A percentile compares a stretch with the other conserved stretches of the same genome.
Evolutionary conservation across 306 rosid genomes (phyloP).

Genomic region (Vigna trinervia): DNA sequence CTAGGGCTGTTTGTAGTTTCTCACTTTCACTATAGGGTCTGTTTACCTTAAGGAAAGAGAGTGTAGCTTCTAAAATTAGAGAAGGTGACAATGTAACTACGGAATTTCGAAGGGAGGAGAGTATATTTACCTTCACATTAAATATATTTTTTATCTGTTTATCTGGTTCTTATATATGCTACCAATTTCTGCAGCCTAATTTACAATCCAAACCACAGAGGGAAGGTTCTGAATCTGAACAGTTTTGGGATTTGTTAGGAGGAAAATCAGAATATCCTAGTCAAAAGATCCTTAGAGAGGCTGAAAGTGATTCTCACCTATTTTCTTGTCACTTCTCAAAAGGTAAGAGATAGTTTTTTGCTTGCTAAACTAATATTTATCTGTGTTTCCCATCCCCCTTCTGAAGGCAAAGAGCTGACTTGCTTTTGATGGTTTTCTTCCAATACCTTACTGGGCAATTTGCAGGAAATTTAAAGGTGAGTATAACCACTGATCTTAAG

Average conservation of each 20-base stretch:
- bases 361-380: constrained; percentile 28
- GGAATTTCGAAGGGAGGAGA: background rate
- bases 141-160: constrained; percentile 20
- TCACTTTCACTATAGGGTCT: background rate
- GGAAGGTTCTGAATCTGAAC: constrained; percentile 89
- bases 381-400: background rate
- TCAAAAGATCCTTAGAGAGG: constrained; percentile 72
- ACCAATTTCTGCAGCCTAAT: constrained; percentile 72
- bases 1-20: background rate
- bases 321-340: constrained; percentile 76
- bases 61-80: background rate
- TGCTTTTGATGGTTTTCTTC: constrained; percentile 43
- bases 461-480: constrained; percentile 80
- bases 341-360: constrained; percentile 56
- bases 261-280: constrained; percentile 76
- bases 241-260: constrained; percentile 84
- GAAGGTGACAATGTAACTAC: background rate
- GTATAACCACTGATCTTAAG: constrained; percentile 42
- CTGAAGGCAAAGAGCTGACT: constrained; percentile 44
- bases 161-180: constrained; percentile 49
- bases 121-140: background rate
- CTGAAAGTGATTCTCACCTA: constrained; percentile 79
- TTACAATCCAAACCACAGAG: constrained; percentile 81
- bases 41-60: background rate
- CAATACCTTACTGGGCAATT: constrained; percentile 42